Evolutionary conservation across 352 stramenopile species (phyloP), one percentile per base, ranked within the genome.

Genomic region (Phytophthora pistaciae): DNA sequence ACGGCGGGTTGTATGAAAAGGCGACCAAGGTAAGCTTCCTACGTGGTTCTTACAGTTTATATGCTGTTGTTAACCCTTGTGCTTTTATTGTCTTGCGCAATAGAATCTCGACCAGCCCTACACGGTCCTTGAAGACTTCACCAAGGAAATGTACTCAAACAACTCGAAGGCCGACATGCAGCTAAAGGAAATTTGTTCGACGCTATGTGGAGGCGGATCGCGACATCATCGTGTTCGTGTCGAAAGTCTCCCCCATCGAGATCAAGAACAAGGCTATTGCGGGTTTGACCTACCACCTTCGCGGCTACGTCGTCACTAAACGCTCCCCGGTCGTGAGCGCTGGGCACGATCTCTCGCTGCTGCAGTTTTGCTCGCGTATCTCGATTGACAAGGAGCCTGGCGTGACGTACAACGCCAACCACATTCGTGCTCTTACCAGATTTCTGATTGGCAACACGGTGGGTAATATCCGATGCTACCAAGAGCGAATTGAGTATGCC

Each of bases 361-460:
- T 90, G 50, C 78, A 89, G 59, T 81, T 77, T 55, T 85, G 78
- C 56, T 74, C 76, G 23, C 70, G 84, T 11, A 82, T 84, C 46
- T 85, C 80, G 6, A 75, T 82, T 21, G 72, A 88, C 56, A 77
- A 79, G 25, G 74, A 60, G 9, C 60, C 75, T 60, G 74, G 72
- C 18, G 60, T 61, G 42, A 46, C 50, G 11, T 61, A 74, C 42
- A 40, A 72, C 23, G 42, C 71, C 40, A 55, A 57, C 8, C 64
- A 81, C 27, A 62, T 77, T 7, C 74, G 77, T 7, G 68, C 77
- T 33, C 64, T 84, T 21, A 78, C 71, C 16, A 70, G 83, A 33
- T 87, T 87, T 53, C 58, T 84, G 29, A 67, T 87, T 58, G 77
- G 70, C 23, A 75, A 75, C 13, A 78, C 64, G 11, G 69, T 68